These are phyloP conservation scores for Ophiostoma sp. DNA, from an alignment of 2,329 filamentous ascomycete species.

Conservation along the genomic window DNA sequence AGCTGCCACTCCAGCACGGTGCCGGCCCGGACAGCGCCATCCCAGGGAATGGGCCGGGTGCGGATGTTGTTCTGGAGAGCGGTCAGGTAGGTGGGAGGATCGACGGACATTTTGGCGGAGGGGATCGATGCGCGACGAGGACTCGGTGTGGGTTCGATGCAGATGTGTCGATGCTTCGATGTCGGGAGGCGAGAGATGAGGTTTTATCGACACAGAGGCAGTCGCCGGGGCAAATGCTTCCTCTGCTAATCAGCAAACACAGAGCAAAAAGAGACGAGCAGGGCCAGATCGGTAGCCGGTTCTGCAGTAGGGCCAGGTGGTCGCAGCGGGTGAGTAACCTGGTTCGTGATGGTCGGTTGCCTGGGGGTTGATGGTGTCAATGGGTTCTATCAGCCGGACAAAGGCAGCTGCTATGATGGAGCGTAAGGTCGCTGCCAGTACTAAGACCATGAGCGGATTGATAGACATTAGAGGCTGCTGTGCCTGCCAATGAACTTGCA, in stretches of 20 bases:
- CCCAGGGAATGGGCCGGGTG: conserved; percentile 92
- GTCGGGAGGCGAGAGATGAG: not conserved
- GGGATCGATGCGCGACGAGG: not conserved
- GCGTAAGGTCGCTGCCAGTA: not conserved
- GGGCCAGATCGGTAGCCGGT: not conserved
- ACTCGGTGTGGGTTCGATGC: not conserved
- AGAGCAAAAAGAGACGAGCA: not conserved
- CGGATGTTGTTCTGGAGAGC: conserved; percentile 97
- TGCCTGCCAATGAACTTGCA: conserved; percentile 20
- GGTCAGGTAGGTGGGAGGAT: conserved; percentile 76
- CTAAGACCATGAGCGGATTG: conserved; percentile 20
- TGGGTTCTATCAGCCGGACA: conserved; percentile 4
- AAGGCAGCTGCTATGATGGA: conserved; percentile 5
- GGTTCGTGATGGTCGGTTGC: conserved; percentile 12
- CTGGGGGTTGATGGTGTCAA: conserved; percentile 15
- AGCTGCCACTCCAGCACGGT: conserved; percentile 92
- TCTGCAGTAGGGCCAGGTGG: not conserved
- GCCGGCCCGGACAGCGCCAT: conserved; percentile 87
- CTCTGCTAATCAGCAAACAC: not conserved
- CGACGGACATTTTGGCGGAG: conserved; percentile 66
- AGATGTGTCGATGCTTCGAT: not conserved
- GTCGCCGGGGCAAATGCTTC: not conserved
- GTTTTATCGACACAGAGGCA: not conserved
- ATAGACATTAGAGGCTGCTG: conserved; percentile 9
- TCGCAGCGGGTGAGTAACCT: not conserved